Evolutionary conservation across 1,139 yeast genomes (phyloP), one percentile per base, ranked within the genome.

Genomic region (Fermentozyma sake): DNA sequence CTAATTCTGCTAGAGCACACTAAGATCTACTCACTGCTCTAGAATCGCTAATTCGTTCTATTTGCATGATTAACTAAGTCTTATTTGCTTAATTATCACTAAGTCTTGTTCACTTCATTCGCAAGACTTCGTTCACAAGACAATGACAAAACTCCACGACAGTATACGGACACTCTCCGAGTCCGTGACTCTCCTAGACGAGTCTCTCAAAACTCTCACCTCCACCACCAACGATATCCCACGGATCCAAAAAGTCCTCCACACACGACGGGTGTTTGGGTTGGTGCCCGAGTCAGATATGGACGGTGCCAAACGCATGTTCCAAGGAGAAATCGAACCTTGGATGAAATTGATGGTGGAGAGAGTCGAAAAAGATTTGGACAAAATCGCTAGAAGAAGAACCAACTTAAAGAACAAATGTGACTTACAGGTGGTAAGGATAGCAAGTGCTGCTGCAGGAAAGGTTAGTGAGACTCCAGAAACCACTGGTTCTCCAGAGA

Each of bases 281-380:
- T 39, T 67, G 18, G 61, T 64, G 1, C 68, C 73, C 1, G 66
- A 61, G 32, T 44, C 48, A 34, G 73, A 67, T 37, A 36, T 65
- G 19, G 51, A 50, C n/a, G 54, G 59, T 37, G 69, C 71, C 16
- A 58, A 55, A 29, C 43, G 44, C 27, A 44, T 49, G 19, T 50
- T 61, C 29, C 48, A 50, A 26, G 41, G 42, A 15, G 59, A 56
- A 16, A 46, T 58, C 9, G 50, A 54, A 20, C 71, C 70, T 2
- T 18, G 62, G 31, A 32, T 50, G 15, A 22, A 39, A 7, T 32
- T 32, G 7, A 28, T 44, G 14, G 19, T 40, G 12, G 38, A 22
- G 10, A 31, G 30, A 14, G 33, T 42, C 5, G 48, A 41, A 10
- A 30, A 35, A 3, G 44, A 44, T 16, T 24, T 47, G 22, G 40